Evolutionary conservation across 148 eudicot genomes (phyloP), one percentile per base, ranked within the genome.

Genomic region (Talinum fruticosum): DNA sequence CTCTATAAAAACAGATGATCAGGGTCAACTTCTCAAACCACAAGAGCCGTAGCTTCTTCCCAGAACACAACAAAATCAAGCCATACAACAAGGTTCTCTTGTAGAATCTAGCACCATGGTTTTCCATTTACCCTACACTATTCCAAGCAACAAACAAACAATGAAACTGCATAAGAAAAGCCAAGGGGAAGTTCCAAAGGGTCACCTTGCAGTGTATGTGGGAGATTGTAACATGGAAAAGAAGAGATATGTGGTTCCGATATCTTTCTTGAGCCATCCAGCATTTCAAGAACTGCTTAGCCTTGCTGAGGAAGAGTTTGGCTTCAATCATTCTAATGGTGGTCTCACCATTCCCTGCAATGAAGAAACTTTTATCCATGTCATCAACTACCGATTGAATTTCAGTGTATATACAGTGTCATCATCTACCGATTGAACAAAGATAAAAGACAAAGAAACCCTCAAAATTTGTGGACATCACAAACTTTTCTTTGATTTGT

Each of bases 181-280:
- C 51, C 67, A 83, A 38, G 72, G 68, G 23, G 77, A 41, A 53
- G 85, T 87, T 30, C 83, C 85, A 18, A 88, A 84, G 75, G 85
- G 83, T 47, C 81, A 85, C 73, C 30, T 86, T 15, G 87, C 82
- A 44, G 88, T 89, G 26, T 85, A 85, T 66, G 85, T 85, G 74
- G 88, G 86, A 57, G 83, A 84, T 2, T n/a, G 64, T 29, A 30
- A 71, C 71, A 64, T 35, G 28, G 69, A 83, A 72, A 80, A 71
- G 84, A 85, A 70, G 74, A 65, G 86, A 2, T 83, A 76, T 80
- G 76, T 84, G 51, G 78, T 87, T 47, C 86, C 88, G 28, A 14
- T 86, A 19, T 86, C 88, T n/a, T 87, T 82, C 62, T 72, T 89
- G 76, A 85, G 81, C 72, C 74, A 89, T 49, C 86, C 82, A 44